These are phyloP conservation scores for Capronia epimyces DNA, from an alignment of 2,329 filamentous ascomycete genomes.

Conservation along the genomic window DNA sequence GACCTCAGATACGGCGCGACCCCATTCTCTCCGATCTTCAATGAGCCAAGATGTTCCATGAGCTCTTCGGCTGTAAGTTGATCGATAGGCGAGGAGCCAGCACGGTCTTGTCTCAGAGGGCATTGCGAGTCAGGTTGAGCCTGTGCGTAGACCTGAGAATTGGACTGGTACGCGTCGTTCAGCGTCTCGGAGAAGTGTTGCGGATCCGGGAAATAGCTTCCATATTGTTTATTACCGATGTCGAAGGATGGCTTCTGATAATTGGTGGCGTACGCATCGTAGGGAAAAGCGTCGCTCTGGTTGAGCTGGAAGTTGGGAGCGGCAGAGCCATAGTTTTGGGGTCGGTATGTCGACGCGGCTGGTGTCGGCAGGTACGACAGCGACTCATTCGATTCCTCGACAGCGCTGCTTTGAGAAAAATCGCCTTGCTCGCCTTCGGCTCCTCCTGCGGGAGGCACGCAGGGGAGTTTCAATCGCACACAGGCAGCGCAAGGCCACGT, in stretches of 20 bases:
- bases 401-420: conserved; percentile 1
- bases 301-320: conserved; percentile 8
- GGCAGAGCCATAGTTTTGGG: conserved; percentile 17
- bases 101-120: conserved; percentile 8
- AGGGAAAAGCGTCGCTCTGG: conserved; percentile 12
- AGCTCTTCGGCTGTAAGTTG: conserved; percentile 66
- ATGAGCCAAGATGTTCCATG: conserved; percentile 72
- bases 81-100: conserved; percentile 44
- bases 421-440: conserved; percentile 54
- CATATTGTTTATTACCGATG: conserved; percentile 13
- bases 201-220: conserved; percentile 14
- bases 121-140: conserved; percentile 13
- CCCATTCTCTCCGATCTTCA: conserved; percentile 81
- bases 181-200: conserved; percentile 12
- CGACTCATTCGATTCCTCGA: conserved; percentile 9
- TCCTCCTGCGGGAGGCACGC: conserved; percentile 78
- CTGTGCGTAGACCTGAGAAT: conserved; percentile 8
- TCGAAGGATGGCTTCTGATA: conserved; percentile 18
- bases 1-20: conserved; percentile 81
- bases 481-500: conserved; percentile 97
- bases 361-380: conserved; percentile 9
- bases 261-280: conserved; percentile 18
- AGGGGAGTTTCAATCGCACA: conserved; percentile 84
- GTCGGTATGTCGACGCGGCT: conserved; percentile 10
- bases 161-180: conserved; percentile 14